phyloP scores from a whole-genome alignment of 2,329 filamentous ascomycete species.

The Exophiala sideris region DNA sequence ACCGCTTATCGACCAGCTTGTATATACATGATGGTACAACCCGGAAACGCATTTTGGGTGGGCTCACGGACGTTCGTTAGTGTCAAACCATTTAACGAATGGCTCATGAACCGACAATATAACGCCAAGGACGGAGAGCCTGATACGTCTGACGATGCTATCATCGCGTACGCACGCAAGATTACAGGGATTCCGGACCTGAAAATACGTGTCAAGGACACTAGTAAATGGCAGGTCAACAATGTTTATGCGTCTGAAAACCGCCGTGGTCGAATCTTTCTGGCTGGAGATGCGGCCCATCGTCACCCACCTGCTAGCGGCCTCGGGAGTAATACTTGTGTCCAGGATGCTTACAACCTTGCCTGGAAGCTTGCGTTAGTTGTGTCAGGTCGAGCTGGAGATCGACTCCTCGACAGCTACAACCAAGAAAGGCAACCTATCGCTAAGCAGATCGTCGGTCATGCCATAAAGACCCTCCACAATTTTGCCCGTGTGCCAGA shows the following conservation, averaged over 20 bases:
- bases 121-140: not conserved
- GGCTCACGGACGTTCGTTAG: slow-evolving; percentile 31
- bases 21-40: slow-evolving; percentile 9
- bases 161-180: slow-evolving; percentile 25
- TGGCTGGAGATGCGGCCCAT: slow-evolving; percentile 35
- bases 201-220: slow-evolving; percentile 30
- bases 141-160: slow-evolving; percentile 4
- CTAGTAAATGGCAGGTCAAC: slow-evolving; percentile 29
- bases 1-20: slow-evolving; percentile 9
- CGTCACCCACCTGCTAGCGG: slow-evolving; percentile 32
- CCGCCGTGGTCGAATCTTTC: slow-evolving; percentile 33
- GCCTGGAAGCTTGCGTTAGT: slow-evolving; percentile 43
- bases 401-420: slow-evolving; percentile 38
- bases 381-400: slow-evolving; percentile 25
- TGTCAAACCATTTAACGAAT: slow-evolving; percentile 33
- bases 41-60: slow-evolving; percentile 10
- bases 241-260: slow-evolving; percentile 30
- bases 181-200: slow-evolving; percentile 31
- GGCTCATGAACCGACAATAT: slow-evolving; percentile 28
- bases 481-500: slow-evolving; percentile 32
- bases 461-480: slow-evolving; percentile 30
- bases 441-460: slow-evolving; percentile 28
- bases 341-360: slow-evolving; percentile 38
- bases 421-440: slow-evolving; percentile 39
- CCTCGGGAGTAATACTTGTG: slow-evolving; percentile 36